These are phyloP conservation scores for Phylloporus arenicola DNA, from an alignment of 768 basidiomycete genomes.

Conservation along the genomic window DNA sequence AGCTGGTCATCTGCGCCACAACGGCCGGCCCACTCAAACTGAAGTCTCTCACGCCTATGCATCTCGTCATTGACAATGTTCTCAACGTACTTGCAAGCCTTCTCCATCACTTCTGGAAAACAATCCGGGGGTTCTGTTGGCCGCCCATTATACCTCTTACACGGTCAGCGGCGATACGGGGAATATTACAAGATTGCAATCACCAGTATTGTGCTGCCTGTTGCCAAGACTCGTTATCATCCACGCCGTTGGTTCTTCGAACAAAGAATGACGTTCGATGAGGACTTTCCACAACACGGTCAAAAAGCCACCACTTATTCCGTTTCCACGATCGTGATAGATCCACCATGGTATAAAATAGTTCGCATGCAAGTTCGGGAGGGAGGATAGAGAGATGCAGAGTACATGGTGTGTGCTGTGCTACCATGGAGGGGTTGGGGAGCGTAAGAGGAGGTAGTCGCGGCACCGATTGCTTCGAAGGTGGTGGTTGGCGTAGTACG, in stretches of 20 bases:
- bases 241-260: conserved; percentile 42
- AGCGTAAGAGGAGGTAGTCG: conserved; percentile 60
- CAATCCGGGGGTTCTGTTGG: conserved; percentile 46
- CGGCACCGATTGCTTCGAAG: conserved; percentile 27
- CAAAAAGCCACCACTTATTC: conserved; percentile 84
- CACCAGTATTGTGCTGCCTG: conserved; percentile 76
- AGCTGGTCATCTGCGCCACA: conserved; percentile 18
- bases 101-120: conserved; percentile 72
- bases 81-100: conserved; percentile 69
- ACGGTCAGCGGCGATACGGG: conserved; percentile 7
- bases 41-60: conserved; percentile 51
- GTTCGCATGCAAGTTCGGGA: conserved; percentile 63
- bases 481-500: conserved; percentile 48
- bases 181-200: conserved; percentile 7
- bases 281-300: conserved; percentile 76
- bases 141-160: conserved; percentile 73
- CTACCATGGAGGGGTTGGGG: conserved; percentile 56
- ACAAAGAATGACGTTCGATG: conserved; percentile 79
- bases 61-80: conserved; percentile 66
- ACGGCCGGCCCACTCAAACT: conserved; percentile 59
- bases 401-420: conserved; percentile 70
- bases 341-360: conserved; percentile 70
- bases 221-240: conserved; percentile 51
- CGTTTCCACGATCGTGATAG: conserved; percentile 57
- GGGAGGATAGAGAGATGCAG: conserved; percentile 66